Conservation (phyloP, 2,329 filamentous ascomycete species). For the Colletotrichum scovillei region DNA sequence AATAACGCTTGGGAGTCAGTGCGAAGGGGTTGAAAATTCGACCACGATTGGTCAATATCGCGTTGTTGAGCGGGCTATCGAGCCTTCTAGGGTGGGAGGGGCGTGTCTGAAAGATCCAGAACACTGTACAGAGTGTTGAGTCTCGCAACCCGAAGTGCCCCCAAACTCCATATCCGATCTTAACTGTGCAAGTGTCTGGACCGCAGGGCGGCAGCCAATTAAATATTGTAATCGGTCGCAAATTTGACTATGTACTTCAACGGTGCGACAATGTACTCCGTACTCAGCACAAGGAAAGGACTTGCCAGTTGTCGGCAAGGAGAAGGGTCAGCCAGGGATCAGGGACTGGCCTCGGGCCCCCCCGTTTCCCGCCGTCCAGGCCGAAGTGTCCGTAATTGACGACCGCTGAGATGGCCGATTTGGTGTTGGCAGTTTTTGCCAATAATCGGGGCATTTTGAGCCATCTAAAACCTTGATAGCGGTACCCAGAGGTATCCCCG, state of each 20-base stretch:
- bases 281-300: neutral
- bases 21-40: neutral
- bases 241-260: neutral
- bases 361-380: slow-evolving; percentile 20
- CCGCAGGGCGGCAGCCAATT: slow-evolving; percentile 15
- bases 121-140: neutral
- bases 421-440: neutral
- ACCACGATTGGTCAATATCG: slow-evolving; percentile 3
- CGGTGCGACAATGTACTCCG: neutral
- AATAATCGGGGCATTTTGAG: neutral
- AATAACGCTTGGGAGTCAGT: neutral
- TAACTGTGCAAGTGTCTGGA: neutral
- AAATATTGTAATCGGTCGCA: neutral
- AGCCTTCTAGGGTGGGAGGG: slow-evolving; percentile 7
- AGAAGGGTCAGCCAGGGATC: slow-evolving; percentile 21
- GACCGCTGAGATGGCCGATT: slow-evolving; percentile 12
- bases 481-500: neutral
- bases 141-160: neutral
- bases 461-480: neutral
- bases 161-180: neutral
- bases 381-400: slow-evolving; percentile 18
- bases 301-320: neutral
- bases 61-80: neutral
- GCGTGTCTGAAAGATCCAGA: slow-evolving; percentile 13
- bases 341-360: slow-evolving; percentile 20